Conservation (phyloP, 2,329 filamentous ascomycete species). For the Harringtonia lauricola region DNA sequence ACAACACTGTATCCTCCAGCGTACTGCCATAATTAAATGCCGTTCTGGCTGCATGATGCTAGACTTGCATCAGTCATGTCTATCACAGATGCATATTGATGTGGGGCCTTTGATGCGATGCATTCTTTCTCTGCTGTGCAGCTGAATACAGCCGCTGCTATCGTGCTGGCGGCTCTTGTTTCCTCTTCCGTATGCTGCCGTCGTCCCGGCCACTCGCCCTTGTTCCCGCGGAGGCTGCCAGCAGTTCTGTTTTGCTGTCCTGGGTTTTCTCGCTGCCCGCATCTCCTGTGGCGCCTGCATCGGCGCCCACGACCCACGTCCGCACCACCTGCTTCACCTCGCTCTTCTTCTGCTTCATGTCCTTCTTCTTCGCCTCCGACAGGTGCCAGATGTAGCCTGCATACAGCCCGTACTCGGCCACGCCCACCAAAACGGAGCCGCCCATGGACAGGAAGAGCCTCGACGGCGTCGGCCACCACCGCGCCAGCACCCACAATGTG, state of each 20-base stretch:
- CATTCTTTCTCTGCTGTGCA: too few relatives aligned
- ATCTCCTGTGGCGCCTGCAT: slow-evolving; percentile 16
- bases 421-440: slow-evolving; percentile 56
- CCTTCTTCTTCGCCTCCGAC: slow-evolving; percentile 53
- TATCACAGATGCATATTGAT: too few relatives aligned
- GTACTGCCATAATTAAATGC: too few relatives aligned
- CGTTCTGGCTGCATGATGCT: too few relatives aligned
- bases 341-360: slow-evolving; percentile 41
- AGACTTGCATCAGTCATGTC: too few relatives aligned
- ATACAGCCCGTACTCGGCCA: slow-evolving; percentile 71
- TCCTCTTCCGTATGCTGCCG: background rate
- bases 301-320: slow-evolving; percentile 54
- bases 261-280: background rate
- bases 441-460: slow-evolving; percentile 61
- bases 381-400: slow-evolving; percentile 63
- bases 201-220: background rate
- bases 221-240: background rate
- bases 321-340: slow-evolving; percentile 61
- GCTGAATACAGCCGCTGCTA: background rate
- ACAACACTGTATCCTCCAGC: too few relatives aligned
- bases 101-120: too few relatives aligned
- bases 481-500: slow-evolving; percentile 67
- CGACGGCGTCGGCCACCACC: slow-evolving; percentile 64
- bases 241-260: slow-evolving; percentile 13
- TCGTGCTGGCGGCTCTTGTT: background rate